Conservation (phyloP, 345 rosid species). For the Populus alba region DNA sequence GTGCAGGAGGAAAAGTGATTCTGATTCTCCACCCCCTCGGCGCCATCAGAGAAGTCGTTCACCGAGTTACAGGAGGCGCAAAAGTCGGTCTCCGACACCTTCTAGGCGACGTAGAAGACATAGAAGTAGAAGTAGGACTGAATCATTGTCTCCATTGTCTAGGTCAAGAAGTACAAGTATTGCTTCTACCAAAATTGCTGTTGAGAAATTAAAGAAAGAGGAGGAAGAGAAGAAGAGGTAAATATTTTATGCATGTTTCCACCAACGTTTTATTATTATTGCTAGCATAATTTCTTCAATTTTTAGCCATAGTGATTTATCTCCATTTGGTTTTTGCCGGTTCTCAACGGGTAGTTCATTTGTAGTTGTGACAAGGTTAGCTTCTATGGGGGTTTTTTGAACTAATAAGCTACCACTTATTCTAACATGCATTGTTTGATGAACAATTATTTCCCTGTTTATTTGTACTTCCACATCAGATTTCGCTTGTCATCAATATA, state of each 20-base stretch:
- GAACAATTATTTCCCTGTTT: neutral
- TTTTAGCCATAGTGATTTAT: neutral
- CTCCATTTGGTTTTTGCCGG: neutral
- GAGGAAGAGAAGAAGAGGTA: constrained; percentile 59
- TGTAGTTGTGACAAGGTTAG: neutral
- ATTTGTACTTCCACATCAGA: neutral
- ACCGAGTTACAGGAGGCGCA: constrained; percentile 52
- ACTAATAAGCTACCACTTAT: neutral
- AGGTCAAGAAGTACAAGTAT: constrained; percentile 34
- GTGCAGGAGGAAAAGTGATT: constrained; percentile 47
- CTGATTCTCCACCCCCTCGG: constrained; percentile 27
- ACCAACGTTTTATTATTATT: neutral
- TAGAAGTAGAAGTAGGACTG: constrained; percentile 36
- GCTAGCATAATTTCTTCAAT: neutral
- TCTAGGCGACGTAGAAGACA: constrained; percentile 43
- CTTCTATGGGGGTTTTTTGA: neutral
- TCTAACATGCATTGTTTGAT: neutral
- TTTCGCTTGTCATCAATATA: too few relatives aligned
- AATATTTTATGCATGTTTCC: neutral
- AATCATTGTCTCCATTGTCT: constrained; percentile 49
- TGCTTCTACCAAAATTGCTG: constrained; percentile 21
- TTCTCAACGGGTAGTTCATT: neutral
- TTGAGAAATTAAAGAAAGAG: constrained; percentile 45
- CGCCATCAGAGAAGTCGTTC: constrained; percentile 40
- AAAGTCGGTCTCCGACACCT: constrained; percentile 58